Conservation (phyloP, 129 eudicot genomes). For the Scalesia atractyloides region DNA sequence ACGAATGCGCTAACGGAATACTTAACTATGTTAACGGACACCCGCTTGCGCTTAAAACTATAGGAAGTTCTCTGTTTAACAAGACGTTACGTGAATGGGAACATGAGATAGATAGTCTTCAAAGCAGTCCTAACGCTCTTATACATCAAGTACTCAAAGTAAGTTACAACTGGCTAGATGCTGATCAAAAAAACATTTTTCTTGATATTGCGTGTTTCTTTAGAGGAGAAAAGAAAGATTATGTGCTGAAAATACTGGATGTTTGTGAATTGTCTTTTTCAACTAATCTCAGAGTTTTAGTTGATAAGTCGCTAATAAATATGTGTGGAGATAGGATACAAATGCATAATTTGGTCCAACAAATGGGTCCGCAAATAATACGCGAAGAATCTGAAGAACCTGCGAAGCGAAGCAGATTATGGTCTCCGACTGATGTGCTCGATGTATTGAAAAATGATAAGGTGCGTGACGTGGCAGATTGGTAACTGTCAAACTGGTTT, state of each 20-base stretch:
- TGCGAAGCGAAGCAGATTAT: conserved; percentile 60
- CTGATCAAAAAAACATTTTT: conserved; percentile 48
- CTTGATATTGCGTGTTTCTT: conserved; percentile 73
- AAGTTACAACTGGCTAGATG: conserved; percentile 59
- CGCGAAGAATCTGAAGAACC: conserved; percentile 43
- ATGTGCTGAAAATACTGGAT: conserved; percentile 42
- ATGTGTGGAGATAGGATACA: conserved; percentile 36
- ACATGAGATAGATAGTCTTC: conserved; percentile 18
- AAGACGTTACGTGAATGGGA: conserved; percentile 31
- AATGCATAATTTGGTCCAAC: conserved; percentile 65
- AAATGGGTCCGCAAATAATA: conserved; percentile 69
- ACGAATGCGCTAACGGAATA: not conserved
- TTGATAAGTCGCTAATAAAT: conserved; percentile 49
- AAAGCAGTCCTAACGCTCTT: conserved; percentile 14
- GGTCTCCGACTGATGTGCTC: conserved; percentile 44
- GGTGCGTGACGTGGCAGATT: conserved; percentile 31
- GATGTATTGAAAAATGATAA: conserved; percentile 37
- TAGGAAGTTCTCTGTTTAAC: conserved; percentile 24
- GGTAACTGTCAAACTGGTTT: conserved; percentile 5
- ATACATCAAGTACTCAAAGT: conserved; percentile 31
- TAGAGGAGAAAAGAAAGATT: conserved; percentile 47
- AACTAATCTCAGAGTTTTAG: conserved; percentile 38
- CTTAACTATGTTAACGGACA: conserved; percentile 25
- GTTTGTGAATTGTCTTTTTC: conserved; percentile 44
- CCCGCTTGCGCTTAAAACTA: conserved; percentile 29